These are phyloP conservation scores for Colletotrichum melonis DNA, from an alignment of 2,329 filamentous ascomycete genomes.

Conservation along the genomic window DNA sequence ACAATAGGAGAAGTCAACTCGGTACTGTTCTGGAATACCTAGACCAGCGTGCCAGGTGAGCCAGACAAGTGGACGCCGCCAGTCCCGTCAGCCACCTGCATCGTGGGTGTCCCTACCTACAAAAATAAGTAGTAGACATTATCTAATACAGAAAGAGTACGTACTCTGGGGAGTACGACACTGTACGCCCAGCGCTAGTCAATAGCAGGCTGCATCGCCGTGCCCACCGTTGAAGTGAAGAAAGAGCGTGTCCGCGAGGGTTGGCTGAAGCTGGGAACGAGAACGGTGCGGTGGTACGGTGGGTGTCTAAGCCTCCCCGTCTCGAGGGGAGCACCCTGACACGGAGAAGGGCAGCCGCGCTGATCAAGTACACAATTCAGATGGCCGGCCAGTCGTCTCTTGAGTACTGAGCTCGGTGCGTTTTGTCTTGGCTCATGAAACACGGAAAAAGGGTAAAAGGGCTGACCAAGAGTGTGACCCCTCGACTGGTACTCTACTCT, in stretches of 20 bases:
- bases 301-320: constrained; percentile 21
- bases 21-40: too few relatives aligned
- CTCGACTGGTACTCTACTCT: neutral
- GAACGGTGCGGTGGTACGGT: neutral
- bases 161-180: constrained; percentile 6
- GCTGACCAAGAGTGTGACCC: neutral
- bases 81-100: neutral
- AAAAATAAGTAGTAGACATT: neutral
- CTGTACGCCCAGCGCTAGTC: constrained; percentile 27
- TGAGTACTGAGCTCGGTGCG: constrained; percentile 14
- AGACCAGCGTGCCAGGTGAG: too few relatives aligned
- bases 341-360: constrained; percentile 15
- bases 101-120: neutral
- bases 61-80: neutral
- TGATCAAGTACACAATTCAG: constrained; percentile 17
- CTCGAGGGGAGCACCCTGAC: constrained; percentile 21
- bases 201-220: neutral
- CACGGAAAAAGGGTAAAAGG: constrained; percentile 9
- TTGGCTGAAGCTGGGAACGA: neutral
- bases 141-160: neutral
- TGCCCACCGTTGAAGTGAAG: constrained; percentile 3
- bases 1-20: neutral
- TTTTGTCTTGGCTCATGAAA: constrained; percentile 35
- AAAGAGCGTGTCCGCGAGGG: constrained; percentile 3
- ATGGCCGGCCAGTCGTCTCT: constrained; percentile 15